Evolutionary conservation across 164 flowering plant genomes (phyloP).

Genomic region (Liquidambar formosana): DNA sequence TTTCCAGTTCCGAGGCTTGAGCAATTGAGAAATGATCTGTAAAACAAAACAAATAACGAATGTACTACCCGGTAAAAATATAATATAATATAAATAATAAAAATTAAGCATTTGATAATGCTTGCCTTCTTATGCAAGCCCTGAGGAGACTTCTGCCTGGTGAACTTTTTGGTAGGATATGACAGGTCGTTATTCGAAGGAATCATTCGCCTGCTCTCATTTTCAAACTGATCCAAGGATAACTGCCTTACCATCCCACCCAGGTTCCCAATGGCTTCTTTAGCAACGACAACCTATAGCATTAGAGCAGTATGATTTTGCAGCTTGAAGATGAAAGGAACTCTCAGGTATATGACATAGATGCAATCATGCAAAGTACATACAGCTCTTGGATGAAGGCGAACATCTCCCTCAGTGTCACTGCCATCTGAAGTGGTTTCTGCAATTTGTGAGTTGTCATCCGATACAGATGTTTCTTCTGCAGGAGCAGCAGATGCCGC

Average conservation of each 20-base stretch:
- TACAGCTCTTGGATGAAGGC: conserved; percentile 99
- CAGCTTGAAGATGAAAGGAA: conserved; percentile 8
- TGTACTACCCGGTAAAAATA: background rate
- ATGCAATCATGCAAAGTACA: conserved; percentile 21
- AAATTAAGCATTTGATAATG: conserved; percentile 5
- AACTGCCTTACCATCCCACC: conserved; percentile 96
- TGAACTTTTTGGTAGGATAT: conserved; percentile 62
- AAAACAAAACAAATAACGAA: conserved; percentile 16
- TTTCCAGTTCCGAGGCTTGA: conserved; percentile 93
- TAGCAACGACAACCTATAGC: conserved; percentile 93
- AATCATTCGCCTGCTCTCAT: conserved; percentile 91
- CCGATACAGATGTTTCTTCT: conserved; percentile 59
- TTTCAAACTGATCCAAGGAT: conserved; percentile 96
- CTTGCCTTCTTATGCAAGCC: conserved; percentile 94
- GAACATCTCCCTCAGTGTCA: conserved; percentile 81
- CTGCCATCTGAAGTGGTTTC: conserved; percentile 74
- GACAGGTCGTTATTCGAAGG: conserved; percentile 65
- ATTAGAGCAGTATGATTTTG: conserved; percentile 16
- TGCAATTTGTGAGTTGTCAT: conserved; percentile 53
- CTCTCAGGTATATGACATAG: background rate
- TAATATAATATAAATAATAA: background rate
- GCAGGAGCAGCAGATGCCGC: conserved; percentile 53
- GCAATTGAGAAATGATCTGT: conserved; percentile 85
- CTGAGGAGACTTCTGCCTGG: conserved; percentile 84
- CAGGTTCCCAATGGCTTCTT: conserved; percentile 89